phyloP scores from a whole-genome alignment of 345 rosid species.

The Lumnitzera littorea region DNA sequence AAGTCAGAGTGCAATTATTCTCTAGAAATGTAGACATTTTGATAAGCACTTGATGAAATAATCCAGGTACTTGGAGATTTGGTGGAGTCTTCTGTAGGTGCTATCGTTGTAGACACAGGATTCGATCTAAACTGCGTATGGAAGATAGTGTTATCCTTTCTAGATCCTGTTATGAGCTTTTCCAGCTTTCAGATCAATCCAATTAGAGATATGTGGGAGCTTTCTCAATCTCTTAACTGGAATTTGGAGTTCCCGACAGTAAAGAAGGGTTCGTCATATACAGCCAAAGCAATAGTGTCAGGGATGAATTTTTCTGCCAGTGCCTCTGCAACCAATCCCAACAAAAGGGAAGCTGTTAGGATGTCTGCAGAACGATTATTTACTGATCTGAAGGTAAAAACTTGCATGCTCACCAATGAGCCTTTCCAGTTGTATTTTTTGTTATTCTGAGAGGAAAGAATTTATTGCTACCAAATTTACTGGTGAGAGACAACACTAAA shows the following conservation, averaged over 20 bases:
- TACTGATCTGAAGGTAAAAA: conserved; percentile 53
- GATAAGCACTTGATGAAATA: background rate
- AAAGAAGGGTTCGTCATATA: conserved; percentile 34
- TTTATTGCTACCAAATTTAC: background rate
- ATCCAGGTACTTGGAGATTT: conserved; percentile 85
- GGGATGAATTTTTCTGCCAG: conserved; percentile 23
- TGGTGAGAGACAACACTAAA: background rate
- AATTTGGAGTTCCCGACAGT: conserved; percentile 15
- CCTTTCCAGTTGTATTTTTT: conserved; percentile 1
- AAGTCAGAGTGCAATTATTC: too few relatives aligned
- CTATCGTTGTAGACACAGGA: conserved; percentile 77
- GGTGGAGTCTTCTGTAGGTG: conserved; percentile 81
- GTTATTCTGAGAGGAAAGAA: background rate
- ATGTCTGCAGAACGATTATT: conserved; percentile 45
- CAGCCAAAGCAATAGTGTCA: conserved; percentile 41
- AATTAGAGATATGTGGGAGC: conserved; percentile 58
- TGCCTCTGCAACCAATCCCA: conserved; percentile 42
- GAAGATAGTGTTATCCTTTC: conserved; percentile 59
- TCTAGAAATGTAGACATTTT: too few relatives aligned
- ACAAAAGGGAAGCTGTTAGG: conserved; percentile 49
- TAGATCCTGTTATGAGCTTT: conserved; percentile 52
- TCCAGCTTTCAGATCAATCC: conserved; percentile 61
- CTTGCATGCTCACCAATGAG: background rate
- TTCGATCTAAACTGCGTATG: conserved; percentile 59
- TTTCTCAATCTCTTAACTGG: conserved; percentile 62